These are phyloP conservation scores for Yamadazyma laniorum DNA, from an alignment of 805 yeast species.

Conservation along the genomic window DNA sequence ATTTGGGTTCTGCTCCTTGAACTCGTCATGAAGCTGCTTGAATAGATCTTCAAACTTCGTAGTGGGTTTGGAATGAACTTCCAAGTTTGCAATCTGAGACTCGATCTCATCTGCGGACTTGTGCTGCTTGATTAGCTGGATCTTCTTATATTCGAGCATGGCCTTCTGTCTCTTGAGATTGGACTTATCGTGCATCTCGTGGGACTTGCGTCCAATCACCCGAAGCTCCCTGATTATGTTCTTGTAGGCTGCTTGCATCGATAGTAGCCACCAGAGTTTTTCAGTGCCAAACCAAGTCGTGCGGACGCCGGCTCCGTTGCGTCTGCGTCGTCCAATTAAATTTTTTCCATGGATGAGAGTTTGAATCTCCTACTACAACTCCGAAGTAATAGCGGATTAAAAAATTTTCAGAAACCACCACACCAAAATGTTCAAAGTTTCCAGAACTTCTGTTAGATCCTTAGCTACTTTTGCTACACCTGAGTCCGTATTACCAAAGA, in stretches of 20 bases:
- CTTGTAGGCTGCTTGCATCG: slow-evolving; percentile 15
- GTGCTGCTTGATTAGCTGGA: slow-evolving; percentile 41
- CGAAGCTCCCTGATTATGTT: slow-evolving; percentile 40
- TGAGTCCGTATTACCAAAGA: slow-evolving; percentile 73
- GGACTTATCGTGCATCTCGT: slow-evolving; percentile 37
- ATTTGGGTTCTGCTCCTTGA: not conserved
- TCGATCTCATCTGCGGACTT: slow-evolving; percentile 36
- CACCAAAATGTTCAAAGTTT: slow-evolving; percentile 8
- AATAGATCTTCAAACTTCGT: slow-evolving; percentile 13
- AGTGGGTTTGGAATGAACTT: slow-evolving; percentile 11
- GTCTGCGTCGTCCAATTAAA: slow-evolving; percentile 1
- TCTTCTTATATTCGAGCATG: slow-evolving; percentile 46
- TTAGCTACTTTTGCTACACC: slow-evolving; percentile 60
- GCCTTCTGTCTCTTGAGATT: slow-evolving; percentile 46
- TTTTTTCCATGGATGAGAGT: not conserved
- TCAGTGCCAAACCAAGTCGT: slow-evolving; percentile 2
- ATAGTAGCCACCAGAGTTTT: too few species aligned
- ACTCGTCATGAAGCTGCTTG: slow-evolving; percentile 11
- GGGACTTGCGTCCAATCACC: slow-evolving; percentile 33
- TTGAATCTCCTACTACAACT: slow-evolving; percentile 8
- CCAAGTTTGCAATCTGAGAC: slow-evolving; percentile 23
- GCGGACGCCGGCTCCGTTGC: slow-evolving; percentile 7
- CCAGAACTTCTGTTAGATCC: slow-evolving; percentile 30
- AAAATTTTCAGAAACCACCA: slow-evolving; percentile 2
- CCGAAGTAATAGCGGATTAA: slow-evolving; percentile 9